Percentiles rank a stretch among this genome's conserved stretches.
Evolutionary conservation across 345 rosid genomes (phyloP).

Genomic region (Lumnitzera littorea): DNA sequence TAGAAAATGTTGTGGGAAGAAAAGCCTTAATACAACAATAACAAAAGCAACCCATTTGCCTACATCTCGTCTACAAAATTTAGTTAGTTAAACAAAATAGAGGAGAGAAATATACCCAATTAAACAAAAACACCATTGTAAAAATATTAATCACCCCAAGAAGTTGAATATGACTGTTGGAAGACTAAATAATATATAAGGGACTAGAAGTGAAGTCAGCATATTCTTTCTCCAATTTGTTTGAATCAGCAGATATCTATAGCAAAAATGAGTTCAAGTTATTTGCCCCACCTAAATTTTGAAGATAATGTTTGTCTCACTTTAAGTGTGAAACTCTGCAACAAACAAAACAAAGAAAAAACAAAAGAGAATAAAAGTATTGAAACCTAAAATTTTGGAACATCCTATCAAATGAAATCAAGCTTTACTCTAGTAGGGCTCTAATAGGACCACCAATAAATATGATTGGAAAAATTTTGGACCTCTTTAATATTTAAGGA

Average conservation of each 20-base stretch:
- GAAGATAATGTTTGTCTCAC: no score
- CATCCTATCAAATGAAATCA: no score
- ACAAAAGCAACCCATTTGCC: slow-evolving; percentile 90
- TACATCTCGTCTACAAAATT: slow-evolving; percentile 53
- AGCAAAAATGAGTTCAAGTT: slow-evolving; percentile 6
- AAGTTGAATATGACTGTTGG: slow-evolving; percentile 58
- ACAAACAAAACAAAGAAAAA: no score
- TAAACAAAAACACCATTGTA: neutral
- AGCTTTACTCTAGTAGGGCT: no score
- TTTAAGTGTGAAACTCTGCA: no score
- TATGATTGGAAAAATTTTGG: no score
- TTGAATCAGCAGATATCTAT: slow-evolving; percentile 78
- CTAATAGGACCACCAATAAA: neutral
- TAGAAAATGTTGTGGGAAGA: slow-evolving; percentile 72
- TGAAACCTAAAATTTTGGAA: no score
- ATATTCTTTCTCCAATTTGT: slow-evolving; percentile 96
- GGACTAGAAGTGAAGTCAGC: slow-evolving; percentile 75
- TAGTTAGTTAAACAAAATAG: neutral
- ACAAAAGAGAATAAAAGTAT: no score
- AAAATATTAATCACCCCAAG: slow-evolving; percentile 44
- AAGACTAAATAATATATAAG: slow-evolving; percentile 84
- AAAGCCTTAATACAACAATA: slow-evolving; percentile 62
- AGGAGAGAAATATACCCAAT: neutral
- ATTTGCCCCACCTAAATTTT: no score
- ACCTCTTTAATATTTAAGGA: no score